phyloP scores from a whole-genome alignment of 805 yeast genomes.

The Metschnikowia henanensis region DNA sequence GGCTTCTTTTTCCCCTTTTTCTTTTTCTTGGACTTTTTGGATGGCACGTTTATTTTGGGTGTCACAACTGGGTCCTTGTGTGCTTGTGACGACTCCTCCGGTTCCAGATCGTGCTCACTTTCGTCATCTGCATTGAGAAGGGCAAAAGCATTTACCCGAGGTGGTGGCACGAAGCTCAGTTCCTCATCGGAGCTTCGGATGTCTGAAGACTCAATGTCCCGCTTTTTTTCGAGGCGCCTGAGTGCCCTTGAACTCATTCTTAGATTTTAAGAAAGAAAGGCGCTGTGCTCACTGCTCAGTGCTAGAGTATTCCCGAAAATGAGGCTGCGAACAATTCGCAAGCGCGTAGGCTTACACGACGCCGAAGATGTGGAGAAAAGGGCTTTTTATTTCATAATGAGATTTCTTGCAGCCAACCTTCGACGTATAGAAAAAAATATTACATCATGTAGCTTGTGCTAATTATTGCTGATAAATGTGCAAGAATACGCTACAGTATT shows the following conservation, averaged over 20 bases:
- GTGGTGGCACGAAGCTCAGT: constrained; percentile 4
- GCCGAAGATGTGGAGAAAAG: no score
- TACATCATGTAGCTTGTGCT: no score
- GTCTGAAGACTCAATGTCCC: constrained; percentile 18
- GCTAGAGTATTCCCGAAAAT: no score
- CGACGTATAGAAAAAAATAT: no score
- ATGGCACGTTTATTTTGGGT: background rate
- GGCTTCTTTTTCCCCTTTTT: constrained; percentile 26
- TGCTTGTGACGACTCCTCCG: background rate
- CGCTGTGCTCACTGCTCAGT: no score
- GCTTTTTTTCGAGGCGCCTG: constrained; percentile 24
- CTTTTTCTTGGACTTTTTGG: constrained; percentile 16
- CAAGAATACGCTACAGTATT: no score
- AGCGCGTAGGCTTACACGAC: no score
- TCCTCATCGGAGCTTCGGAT: constrained; percentile 19
- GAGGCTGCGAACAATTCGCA: background rate
- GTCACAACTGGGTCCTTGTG: background rate
- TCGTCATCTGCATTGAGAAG: constrained; percentile 28
- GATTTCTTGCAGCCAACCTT: no score
- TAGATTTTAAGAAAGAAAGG: no score
- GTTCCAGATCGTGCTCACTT: constrained; percentile 5
- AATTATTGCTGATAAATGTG: no score
- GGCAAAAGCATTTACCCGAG: constrained; percentile 46
- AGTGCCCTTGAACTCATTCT: constrained; percentile 31
- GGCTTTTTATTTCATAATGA: no score